phyloP scores from a whole-genome alignment of 148 eudicot species.

The Chenopodium quinoa region DNA sequence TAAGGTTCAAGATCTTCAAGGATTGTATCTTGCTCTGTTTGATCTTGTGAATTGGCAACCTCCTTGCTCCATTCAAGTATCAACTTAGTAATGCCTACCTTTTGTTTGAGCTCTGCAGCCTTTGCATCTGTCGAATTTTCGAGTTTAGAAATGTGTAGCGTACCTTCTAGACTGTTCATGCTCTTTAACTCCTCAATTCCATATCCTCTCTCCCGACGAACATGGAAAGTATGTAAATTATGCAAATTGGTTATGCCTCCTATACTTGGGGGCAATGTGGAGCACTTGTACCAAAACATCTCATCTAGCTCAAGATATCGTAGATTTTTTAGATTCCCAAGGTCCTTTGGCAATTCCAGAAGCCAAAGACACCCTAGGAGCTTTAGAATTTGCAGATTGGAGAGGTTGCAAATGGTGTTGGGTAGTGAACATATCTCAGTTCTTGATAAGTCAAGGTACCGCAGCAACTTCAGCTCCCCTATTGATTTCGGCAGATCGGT shows the following conservation, averaged over 20 bases:
- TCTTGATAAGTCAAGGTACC: slow-evolving; percentile 30
- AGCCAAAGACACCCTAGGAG: slow-evolving; percentile 36
- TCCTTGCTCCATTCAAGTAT: slow-evolving; percentile 31
- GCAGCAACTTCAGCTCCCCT: slow-evolving; percentile 32
- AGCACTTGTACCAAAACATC: slow-evolving; percentile 35
- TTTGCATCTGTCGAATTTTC: slow-evolving; percentile 24
- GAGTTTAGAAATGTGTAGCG: slow-evolving; percentile 24
- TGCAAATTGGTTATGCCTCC: slow-evolving; percentile 26
- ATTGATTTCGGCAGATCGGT: slow-evolving; percentile 29
- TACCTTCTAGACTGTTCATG: slow-evolving; percentile 21
- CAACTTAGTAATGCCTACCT: slow-evolving; percentile 22
- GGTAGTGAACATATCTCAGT: slow-evolving; percentile 34
- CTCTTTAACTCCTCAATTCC: slow-evolving; percentile 24
- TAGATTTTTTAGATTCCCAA: slow-evolving; percentile 29
- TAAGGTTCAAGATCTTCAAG: slow-evolving; percentile 35
- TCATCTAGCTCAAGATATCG: slow-evolving; percentile 38
- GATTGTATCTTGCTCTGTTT: slow-evolving; percentile 22
- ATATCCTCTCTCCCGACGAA: slow-evolving; percentile 16
- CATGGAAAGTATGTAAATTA: slow-evolving; percentile 18
- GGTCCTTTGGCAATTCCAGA: slow-evolving; percentile 29
- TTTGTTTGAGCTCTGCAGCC: slow-evolving; percentile 24
- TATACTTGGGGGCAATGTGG: slow-evolving; percentile 26
- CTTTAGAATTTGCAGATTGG: slow-evolving; percentile 29
- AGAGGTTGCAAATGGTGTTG: slow-evolving; percentile 33
- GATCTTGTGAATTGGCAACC: slow-evolving; percentile 9